These are phyloP conservation scores for Coemansia sp. DNA, from an alignment of 192 early-diverging fungal genomes.

Conservation along the genomic window DNA sequence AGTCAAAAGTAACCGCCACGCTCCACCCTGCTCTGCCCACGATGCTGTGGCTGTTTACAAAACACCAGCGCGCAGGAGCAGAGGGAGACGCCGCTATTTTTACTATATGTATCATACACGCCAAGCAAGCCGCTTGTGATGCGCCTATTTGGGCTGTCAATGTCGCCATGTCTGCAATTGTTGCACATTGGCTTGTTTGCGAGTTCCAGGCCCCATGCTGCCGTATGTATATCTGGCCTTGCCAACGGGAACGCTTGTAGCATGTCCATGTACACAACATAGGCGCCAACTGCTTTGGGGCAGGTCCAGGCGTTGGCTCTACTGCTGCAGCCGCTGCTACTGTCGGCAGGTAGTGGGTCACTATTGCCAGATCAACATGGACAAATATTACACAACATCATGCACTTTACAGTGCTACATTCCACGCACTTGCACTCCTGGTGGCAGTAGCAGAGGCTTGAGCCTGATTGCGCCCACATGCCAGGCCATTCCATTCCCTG, in stretches of 20 bases:
- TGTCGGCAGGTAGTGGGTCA: neutral
- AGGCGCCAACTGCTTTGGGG: neutral
- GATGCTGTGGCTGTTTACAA: slow-evolving; percentile 16
- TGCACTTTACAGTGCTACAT: neutral
- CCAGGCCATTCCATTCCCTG: too few relatives aligned
- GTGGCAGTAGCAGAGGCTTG: too few relatives aligned
- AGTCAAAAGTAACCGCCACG: slow-evolving; percentile 15
- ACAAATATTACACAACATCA: neutral
- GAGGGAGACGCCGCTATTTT: neutral
- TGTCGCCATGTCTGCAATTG: slow-evolving; percentile 6
- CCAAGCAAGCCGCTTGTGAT: neutral
- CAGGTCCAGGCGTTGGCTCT: neutral
- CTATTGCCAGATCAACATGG: neutral
- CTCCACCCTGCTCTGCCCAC: neutral
- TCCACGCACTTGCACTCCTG: neutral
- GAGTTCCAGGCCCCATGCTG: slow-evolving; percentile 2
- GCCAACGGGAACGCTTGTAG: neutral
- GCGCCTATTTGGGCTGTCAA: slow-evolving; percentile 5
- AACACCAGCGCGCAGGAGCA: slow-evolving; percentile 6
- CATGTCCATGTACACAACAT: neutral
- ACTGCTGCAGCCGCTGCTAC: neutral
- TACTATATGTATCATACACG: slow-evolving; percentile 5
- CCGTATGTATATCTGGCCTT: neutral
- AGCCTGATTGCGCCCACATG: too few relatives aligned
- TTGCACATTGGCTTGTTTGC: slow-evolving; percentile 1